These are phyloP conservation scores for Coemansia sp. DNA, from an alignment of 192 early-diverging fungal species.

Conservation along the genomic window DNA sequence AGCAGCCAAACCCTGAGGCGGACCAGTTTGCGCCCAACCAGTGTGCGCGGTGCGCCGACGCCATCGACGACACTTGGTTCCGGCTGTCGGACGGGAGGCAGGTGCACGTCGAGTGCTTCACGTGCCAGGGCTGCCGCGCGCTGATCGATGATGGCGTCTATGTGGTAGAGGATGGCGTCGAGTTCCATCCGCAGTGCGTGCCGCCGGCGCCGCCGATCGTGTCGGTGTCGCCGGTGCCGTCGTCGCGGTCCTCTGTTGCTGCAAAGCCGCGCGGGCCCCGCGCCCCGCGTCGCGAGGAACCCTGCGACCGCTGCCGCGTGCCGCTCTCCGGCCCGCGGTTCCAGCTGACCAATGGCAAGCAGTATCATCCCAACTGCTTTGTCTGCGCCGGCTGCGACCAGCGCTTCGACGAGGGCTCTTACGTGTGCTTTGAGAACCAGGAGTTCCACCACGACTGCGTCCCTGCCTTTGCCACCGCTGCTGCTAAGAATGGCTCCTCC, in stretches of 20 bases:
- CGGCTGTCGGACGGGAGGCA: constrained; percentile 55
- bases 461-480: constrained; percentile 15
- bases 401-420: constrained; percentile 58
- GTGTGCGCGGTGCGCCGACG: constrained; percentile 41
- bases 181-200: constrained; percentile 54
- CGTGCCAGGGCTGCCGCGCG: constrained; percentile 48
- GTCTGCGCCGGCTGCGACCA: constrained; percentile 52
- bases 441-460: constrained; percentile 59
- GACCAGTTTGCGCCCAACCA: constrained; percentile 30
- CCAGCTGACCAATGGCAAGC: constrained; percentile 57
- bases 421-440: constrained; percentile 56
- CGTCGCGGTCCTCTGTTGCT: constrained; percentile 12
- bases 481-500: too few relatives aligned
- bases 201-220: constrained; percentile 54
- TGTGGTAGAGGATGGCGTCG: constrained; percentile 40
- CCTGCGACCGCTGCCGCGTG: constrained; percentile 47
- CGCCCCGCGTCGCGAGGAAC: constrained; percentile 32
- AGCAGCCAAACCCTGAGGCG: background rate
- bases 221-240: constrained; percentile 44
- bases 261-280: constrained; percentile 30
- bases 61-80: constrained; percentile 55
- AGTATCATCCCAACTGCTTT: constrained; percentile 58
- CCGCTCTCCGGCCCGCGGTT: constrained; percentile 50
- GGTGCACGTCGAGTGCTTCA: constrained; percentile 57
- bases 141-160: constrained; percentile 58